phyloP scores from a whole-genome alignment of 139 green algal genomes.

The Pleodorina starrii region DNA sequence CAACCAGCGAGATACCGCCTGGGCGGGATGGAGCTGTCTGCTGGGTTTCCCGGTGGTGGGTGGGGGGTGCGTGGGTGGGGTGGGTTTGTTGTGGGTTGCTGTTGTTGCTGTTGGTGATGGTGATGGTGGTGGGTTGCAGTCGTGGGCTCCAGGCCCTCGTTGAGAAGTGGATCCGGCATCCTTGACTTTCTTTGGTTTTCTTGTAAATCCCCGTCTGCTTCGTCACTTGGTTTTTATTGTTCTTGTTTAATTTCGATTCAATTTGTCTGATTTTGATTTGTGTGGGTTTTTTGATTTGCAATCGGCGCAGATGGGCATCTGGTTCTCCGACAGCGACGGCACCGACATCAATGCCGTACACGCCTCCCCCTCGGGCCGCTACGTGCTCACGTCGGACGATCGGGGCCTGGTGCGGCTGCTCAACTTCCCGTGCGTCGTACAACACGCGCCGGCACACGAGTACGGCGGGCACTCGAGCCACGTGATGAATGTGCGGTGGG shows the following conservation, averaged over 20 bases:
- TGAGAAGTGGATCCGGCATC: too few relatives aligned
- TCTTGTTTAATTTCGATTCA: too few relatives aligned
- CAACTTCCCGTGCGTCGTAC: conserved; percentile 59
- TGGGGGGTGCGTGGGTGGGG: too few relatives aligned
- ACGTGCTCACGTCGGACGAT: conserved; percentile 56
- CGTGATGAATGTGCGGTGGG: conserved; percentile 61
- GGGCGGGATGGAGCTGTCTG: conserved; percentile 66
- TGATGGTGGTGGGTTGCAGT: too few relatives aligned
- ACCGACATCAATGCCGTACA: conserved; percentile 62
- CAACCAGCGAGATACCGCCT: conserved; percentile 67
- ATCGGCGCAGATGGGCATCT: conserved; percentile 89
- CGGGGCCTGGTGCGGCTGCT: conserved; percentile 53
- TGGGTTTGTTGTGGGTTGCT: too few relatives aligned
- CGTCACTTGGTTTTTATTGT: too few relatives aligned
- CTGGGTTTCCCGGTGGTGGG: conserved; percentile 79
- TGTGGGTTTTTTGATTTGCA: too few relatives aligned
- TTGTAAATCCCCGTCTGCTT: too few relatives aligned
- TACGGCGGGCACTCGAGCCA: conserved; percentile 58
- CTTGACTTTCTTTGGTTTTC: too few relatives aligned
- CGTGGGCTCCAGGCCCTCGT: too few relatives aligned
- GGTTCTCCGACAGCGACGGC: conserved; percentile 73
- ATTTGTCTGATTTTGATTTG: too few relatives aligned
- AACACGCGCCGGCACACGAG: conserved; percentile 44
- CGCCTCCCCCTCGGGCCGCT: conserved; percentile 54
- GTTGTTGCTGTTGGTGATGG: too few relatives aligned